These are phyloP conservation scores for Skeletonema marinoi DNA, from an alignment of 108 stramenopile species.

Conservation along the genomic window DNA sequence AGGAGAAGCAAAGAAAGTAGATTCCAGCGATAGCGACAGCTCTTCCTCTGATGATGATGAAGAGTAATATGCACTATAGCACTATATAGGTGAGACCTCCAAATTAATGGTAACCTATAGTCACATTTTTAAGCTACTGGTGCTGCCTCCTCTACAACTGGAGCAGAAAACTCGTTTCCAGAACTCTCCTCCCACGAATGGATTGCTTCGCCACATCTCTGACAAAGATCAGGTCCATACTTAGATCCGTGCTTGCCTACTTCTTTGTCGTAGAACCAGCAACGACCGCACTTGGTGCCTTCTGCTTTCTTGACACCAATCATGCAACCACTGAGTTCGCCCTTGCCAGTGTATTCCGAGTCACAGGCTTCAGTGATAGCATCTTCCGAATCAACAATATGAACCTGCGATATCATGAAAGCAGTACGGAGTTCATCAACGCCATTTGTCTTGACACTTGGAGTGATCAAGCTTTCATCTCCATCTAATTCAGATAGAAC, in stretches of 20 bases:
- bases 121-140: constrained; percentile 42
- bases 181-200: constrained; percentile 73
- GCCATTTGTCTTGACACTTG: constrained; percentile 85
- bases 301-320: constrained; percentile 84
- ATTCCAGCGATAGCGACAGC: constrained; percentile 1
- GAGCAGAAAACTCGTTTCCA: constrained; percentile 61
- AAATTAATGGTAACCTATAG: neutral
- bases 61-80: neutral
- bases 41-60: constrained; percentile 10
- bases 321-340: constrained; percentile 69
- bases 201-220: constrained; percentile 86
- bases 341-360: constrained; percentile 62
- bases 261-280: constrained; percentile 89
- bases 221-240: constrained; percentile 73
- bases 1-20: neutral
- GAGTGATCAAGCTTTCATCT: constrained; percentile 71
- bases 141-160: constrained; percentile 43
- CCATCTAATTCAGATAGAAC: constrained; percentile 68
- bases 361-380: constrained; percentile 57
- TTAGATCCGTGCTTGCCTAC: constrained; percentile 64
- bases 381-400: constrained; percentile 67
- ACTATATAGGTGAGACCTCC: neutral
- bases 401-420: constrained; percentile 87
- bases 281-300: constrained; percentile 86
- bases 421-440: constrained; percentile 89